A percentile compares a stretch with the other conserved stretches of the same genome.
phyloP scores from a whole-genome alignment of 2,329 filamentous ascomycete species.

The Ophiostoma ulmi region DNA sequence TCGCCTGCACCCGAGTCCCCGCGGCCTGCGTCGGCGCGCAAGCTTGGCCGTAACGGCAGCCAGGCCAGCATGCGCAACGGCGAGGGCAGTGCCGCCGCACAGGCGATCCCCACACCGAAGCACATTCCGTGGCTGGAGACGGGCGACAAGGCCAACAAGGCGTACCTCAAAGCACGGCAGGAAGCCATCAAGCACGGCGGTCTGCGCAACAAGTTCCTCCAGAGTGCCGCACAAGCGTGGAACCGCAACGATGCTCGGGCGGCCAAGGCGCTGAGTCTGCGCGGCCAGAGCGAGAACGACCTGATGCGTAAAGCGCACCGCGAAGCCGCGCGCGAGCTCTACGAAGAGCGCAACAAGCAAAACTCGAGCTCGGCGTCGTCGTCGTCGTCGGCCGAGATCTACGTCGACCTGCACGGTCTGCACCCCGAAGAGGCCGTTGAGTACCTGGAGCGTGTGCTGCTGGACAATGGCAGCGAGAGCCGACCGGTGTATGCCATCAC shows the following conservation, averaged over 20 bases:
- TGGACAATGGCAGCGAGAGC: constrained; percentile 69
- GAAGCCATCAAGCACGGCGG: constrained; percentile 97
- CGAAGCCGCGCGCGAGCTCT: constrained; percentile 84
- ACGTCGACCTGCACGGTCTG: constrained; percentile 95
- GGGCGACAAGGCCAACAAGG: constrained; percentile 81
- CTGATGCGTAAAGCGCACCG: constrained; percentile 95
- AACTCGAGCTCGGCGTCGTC: constrained; percentile 28
- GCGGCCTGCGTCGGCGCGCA: constrained; percentile 55
- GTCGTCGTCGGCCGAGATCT: constrained; percentile 58
- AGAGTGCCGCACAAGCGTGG: constrained; percentile 94
- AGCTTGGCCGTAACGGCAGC: constrained; percentile 58
- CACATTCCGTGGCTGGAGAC: constrained; percentile 97
- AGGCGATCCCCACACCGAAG: constrained; percentile 79
- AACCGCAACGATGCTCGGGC: constrained; percentile 95
- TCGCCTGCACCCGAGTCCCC: constrained; percentile 61
- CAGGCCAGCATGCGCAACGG: constrained; percentile 59
- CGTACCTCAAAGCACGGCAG: constrained; percentile 88
- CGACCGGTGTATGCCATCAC: constrained; percentile 91
- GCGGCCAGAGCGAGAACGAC: constrained; percentile 94
- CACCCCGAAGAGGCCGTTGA: constrained; percentile 95
- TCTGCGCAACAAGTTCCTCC: constrained; percentile 91
- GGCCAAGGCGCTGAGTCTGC: constrained; percentile 87
- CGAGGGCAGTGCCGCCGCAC: constrained; percentile 75
- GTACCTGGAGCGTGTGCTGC: constrained; percentile 81
- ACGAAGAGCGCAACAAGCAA: constrained; percentile 87